phyloP scores from a whole-genome alignment of 176 grass and related monocot genomes.

The Carex littledalei region DNA sequence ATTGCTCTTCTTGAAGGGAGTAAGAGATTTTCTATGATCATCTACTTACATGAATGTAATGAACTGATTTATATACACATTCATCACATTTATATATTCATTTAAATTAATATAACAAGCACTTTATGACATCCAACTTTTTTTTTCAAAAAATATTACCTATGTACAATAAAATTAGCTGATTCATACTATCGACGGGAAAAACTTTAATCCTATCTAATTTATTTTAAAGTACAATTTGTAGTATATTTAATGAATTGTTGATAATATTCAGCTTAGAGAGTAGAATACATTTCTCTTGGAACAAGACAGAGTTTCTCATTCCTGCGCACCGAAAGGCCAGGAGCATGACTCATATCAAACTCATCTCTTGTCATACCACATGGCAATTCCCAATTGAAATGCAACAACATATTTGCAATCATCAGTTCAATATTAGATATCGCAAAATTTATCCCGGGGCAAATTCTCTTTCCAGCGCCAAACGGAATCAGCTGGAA shows the following conservation, averaged over 20 bases:
- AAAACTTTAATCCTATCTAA: no score
- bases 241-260: background rate
- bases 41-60: background rate
- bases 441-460: background rate
- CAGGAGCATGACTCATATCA: slow-evolving; percentile 30
- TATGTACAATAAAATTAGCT: no score
- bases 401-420: slow-evolving; percentile 34
- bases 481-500: slow-evolving; percentile 30
- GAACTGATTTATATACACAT: background rate
- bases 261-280: background rate
- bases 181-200: no score
- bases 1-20: background rate
- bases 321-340: slow-evolving; percentile 21
- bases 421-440: slow-evolving; percentile 36
- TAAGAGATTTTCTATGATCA: background rate
- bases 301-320: slow-evolving; percentile 37
- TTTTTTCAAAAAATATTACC: background rate
- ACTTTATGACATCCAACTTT: background rate
- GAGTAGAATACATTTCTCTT: background rate
- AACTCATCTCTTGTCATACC: slow-evolving; percentile 9
- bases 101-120: background rate
- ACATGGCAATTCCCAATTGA: slow-evolving; percentile 33
- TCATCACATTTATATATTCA: background rate
- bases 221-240: background rate
- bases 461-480: slow-evolving; percentile 29